These are phyloP conservation scores for Stagonosporopsis cucurbitacearum DNA, from an alignment of 2,329 filamentous ascomycete species.

Conservation along the genomic window DNA sequence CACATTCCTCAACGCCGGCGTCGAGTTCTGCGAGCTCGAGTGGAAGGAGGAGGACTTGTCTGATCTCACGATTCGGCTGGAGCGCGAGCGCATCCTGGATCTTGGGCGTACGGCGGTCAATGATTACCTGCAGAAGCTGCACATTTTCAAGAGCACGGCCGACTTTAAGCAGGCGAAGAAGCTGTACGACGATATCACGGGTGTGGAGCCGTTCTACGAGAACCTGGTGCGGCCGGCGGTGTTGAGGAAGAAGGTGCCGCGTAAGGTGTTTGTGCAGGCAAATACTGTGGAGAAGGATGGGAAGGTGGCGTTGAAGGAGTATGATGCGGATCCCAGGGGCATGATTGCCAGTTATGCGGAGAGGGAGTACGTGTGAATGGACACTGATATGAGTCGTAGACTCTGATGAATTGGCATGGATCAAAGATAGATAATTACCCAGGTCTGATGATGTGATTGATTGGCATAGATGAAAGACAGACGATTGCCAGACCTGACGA, in stretches of 20 bases:
- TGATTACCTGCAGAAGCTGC: conserved; percentile 86
- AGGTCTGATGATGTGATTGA: too few species aligned
- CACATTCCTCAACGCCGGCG: conserved; percentile 84
- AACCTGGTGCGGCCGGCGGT: conserved; percentile 78
- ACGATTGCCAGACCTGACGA: too few species aligned
- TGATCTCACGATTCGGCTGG: conserved; percentile 81
- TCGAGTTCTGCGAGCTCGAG: conserved; percentile 83
- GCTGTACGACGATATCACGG: conserved; percentile 84
- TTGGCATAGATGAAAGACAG: too few species aligned
- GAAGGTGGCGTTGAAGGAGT: conserved; percentile 76
- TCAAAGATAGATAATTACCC: too few species aligned
- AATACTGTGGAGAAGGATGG: conserved; percentile 71
- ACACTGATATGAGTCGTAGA: not conserved
- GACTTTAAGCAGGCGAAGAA: conserved; percentile 78
- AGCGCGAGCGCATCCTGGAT: conserved; percentile 84
- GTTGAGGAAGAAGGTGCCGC: conserved; percentile 77
- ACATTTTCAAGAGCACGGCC: conserved; percentile 90
- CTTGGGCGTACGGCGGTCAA: conserved; percentile 84
- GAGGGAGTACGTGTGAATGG: conserved; percentile 42
- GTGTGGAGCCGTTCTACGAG: conserved; percentile 85
- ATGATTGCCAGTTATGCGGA: conserved; percentile 59
- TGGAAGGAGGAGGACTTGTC: conserved; percentile 77
- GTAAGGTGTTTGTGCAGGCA: conserved; percentile 92
- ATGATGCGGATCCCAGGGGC: conserved; percentile 79
- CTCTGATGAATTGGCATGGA: too few species aligned